Conservation (phyloP, 257 asterid genomes). For the Lycium ferocissimum region DNA sequence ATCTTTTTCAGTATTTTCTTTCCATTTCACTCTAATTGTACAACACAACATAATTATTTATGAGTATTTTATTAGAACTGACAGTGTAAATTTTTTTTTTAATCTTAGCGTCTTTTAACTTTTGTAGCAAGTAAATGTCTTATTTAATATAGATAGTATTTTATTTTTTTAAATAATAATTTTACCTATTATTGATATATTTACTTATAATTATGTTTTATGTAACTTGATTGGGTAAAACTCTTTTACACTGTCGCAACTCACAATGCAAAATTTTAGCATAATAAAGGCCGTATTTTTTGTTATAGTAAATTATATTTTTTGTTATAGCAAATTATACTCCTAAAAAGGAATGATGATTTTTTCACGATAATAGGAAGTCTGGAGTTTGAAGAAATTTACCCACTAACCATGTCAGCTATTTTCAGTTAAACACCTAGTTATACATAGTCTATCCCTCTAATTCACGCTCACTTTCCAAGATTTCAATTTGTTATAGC, state of each 20-base stretch:
- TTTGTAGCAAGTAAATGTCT: too few relatives aligned
- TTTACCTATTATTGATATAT: neutral
- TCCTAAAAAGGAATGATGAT: neutral
- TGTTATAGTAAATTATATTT: neutral
- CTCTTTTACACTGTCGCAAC: neutral
- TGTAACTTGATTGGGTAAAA: neutral
- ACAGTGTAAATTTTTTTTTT: too few relatives aligned
- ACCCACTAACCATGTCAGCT: neutral
- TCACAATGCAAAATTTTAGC: neutral
- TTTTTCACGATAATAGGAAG: neutral
- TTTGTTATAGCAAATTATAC: neutral
- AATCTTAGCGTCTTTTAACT: too few relatives aligned
- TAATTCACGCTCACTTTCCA: neutral
- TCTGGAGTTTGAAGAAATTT: conserved; percentile 10
- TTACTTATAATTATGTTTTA: neutral
- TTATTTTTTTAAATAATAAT: neutral
- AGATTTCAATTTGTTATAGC: neutral
- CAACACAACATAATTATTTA: too few relatives aligned
- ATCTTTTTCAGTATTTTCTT: neutral
- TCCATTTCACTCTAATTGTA: neutral
- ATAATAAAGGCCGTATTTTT: neutral
- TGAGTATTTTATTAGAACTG: too few relatives aligned
- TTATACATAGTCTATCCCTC: neutral
- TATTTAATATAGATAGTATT: too few relatives aligned
- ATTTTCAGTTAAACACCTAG: conserved; percentile 8